These are phyloP conservation scores for Lactarius akahatsu DNA, from an alignment of 768 basidiomycete species.

Conservation along the genomic window DNA sequence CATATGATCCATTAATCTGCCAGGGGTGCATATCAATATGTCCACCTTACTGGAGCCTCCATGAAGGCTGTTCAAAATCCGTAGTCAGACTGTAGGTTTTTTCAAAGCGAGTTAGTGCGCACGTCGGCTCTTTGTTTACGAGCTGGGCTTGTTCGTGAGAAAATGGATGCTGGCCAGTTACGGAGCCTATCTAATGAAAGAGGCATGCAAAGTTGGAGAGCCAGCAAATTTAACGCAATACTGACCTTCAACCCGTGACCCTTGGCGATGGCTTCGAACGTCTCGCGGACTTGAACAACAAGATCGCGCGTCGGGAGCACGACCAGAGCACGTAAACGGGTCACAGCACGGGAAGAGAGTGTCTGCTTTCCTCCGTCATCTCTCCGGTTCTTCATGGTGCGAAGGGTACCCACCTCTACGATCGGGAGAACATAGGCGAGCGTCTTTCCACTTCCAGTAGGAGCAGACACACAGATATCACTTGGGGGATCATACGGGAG, in stretches of 20 bases:
- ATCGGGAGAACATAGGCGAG: slow-evolving; percentile 95
- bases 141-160: slow-evolving; percentile 85
- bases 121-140: slow-evolving; percentile 60
- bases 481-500: slow-evolving; percentile 61
- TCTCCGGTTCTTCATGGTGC: background rate
- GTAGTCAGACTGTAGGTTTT: background rate
- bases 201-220: background rate
- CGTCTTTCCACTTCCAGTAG: slow-evolving; percentile 97
- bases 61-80: slow-evolving; percentile 47
- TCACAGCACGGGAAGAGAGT: slow-evolving; percentile 70
- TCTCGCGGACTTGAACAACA: slow-evolving; percentile 89
- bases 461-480: slow-evolving; percentile 93
- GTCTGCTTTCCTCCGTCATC: slow-evolving; percentile 44
- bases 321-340: slow-evolving; percentile 81
- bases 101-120: slow-evolving; percentile 28
- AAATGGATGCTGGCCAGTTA: slow-evolving; percentile 94
- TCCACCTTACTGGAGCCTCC: slow-evolving; percentile 93
- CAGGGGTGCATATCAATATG: slow-evolving; percentile 93
- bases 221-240: background rate
- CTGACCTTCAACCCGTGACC: slow-evolving; percentile 84
- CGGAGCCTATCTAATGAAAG: slow-evolving; percentile 58
- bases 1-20: slow-evolving; percentile 91
- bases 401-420: slow-evolving; percentile 59
- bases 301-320: slow-evolving; percentile 94
- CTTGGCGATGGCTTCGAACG: slow-evolving; percentile 79